Percentiles rank a stretch among this genome's conserved stretches.
Evolutionary conservation across 805 yeast genomes (phyloP).

Genomic region (Kluyveromyces starmeri): DNA sequence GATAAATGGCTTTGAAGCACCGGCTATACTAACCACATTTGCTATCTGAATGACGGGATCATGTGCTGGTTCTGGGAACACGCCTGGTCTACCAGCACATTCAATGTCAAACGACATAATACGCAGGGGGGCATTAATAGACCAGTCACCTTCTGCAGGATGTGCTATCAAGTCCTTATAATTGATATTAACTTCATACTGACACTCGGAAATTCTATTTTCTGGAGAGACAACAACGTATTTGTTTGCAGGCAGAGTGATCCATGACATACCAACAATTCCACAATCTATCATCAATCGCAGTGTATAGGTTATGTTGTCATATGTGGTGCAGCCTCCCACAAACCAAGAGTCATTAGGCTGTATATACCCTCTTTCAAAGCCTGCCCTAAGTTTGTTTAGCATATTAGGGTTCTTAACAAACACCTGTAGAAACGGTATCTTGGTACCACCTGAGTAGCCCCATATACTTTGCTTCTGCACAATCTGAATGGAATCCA

Average conservation of each 20-base stretch:
- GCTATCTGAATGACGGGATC: slow-evolving; percentile 98
- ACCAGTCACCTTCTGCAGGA: slow-evolving; percentile 88
- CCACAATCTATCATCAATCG: slow-evolving; percentile 89
- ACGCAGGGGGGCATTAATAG: slow-evolving; percentile 86
- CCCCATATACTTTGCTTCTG: slow-evolving; percentile 92
- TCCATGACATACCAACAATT: slow-evolving; percentile 96
- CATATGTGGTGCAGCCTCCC: slow-evolving; percentile 64
- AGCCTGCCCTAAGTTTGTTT: slow-evolving; percentile 61
- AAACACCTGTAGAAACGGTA: slow-evolving; percentile 70
- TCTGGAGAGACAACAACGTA: slow-evolving; percentile 41
- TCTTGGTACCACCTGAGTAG: slow-evolving; percentile 64
- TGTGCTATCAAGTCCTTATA: slow-evolving; percentile 67
- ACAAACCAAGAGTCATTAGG: slow-evolving; percentile 57
- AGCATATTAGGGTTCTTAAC: slow-evolving; percentile 59
- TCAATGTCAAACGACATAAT: slow-evolving; percentile 94
- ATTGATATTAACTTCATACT: slow-evolving; percentile 68
- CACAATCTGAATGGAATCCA: slow-evolving; percentile 54
- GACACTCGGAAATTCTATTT: slow-evolving; percentile 62
- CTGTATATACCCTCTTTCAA: slow-evolving; percentile 72
- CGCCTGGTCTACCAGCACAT: slow-evolving; percentile 95
- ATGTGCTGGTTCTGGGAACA: slow-evolving; percentile 88
- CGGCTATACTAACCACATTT: slow-evolving; percentile 78
- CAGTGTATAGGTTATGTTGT: slow-evolving; percentile 77
- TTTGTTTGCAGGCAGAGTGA: slow-evolving; percentile 71
- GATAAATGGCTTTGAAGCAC: slow-evolving; percentile 73